Evolutionary conservation across 2,329 filamentous ascomycete genomes (phyloP).

Genomic region (Fusarium sp.): DNA sequence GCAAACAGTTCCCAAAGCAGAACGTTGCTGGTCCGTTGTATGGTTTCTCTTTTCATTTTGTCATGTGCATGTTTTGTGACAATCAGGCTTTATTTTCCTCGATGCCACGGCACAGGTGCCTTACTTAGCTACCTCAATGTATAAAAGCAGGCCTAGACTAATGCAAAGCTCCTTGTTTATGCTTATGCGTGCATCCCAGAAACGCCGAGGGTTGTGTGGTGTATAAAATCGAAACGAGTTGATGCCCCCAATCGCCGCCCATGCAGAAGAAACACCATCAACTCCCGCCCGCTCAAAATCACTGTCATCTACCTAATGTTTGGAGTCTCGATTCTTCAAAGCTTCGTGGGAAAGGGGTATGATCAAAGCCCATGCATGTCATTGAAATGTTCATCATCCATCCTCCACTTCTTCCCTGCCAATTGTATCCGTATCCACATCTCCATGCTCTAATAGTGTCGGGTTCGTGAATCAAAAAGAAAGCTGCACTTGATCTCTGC

Average conservation of each 20-base stretch:
- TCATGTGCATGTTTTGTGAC: slow-evolving; percentile 24
- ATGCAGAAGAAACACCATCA: slow-evolving; percentile 34
- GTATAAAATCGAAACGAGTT: slow-evolving; percentile 17
- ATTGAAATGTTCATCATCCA: slow-evolving; percentile 29
- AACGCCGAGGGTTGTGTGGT: slow-evolving; percentile 20
- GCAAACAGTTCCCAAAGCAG: background rate
- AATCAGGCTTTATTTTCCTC: background rate
- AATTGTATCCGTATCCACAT: background rate
- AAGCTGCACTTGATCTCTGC: background rate
- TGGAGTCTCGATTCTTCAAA: slow-evolving; percentile 13
- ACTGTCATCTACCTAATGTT: slow-evolving; percentile 9
- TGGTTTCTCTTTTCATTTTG: slow-evolving; percentile 16
- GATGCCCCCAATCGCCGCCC: slow-evolving; percentile 23
- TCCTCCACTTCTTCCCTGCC: slow-evolving; percentile 8
- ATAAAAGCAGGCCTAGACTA: slow-evolving; percentile 5
- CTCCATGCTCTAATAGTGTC: background rate
- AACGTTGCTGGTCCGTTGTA: background rate
- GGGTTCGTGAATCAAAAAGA: slow-evolving; percentile 10
- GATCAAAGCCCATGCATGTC: slow-evolving; percentile 29
- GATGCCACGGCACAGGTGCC: background rate
- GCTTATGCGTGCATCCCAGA: slow-evolving; percentile 6
- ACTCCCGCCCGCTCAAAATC: slow-evolving; percentile 28
- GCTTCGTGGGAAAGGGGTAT: slow-evolving; percentile 19
- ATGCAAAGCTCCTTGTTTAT: slow-evolving; percentile 24
- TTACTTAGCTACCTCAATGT: slow-evolving; percentile 6